Percentiles rank a stretch among this genome's conserved stretches.
Evolutionary conservation across 2,329 filamentous ascomycete genomes (phyloP).

Genomic region (Plenodomus lindquistii): DNA sequence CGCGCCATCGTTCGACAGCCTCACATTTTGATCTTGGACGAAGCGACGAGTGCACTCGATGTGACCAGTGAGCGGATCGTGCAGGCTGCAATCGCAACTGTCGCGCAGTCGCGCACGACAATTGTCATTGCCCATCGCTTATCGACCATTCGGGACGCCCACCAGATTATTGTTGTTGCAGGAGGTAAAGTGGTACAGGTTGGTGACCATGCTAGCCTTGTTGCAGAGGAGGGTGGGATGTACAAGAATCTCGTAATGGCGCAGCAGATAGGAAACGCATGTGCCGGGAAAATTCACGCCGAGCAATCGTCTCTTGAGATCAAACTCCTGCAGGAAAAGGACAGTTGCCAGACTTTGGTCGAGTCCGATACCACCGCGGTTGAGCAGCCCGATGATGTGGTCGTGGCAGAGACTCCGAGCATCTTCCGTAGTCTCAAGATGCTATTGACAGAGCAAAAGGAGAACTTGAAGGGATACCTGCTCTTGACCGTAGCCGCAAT

Average conservation of each 20-base stretch:
- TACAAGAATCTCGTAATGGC: slow-evolving; percentile 70
- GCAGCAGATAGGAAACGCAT: slow-evolving; percentile 63
- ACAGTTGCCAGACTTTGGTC: slow-evolving; percentile 14
- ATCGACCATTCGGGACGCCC: slow-evolving; percentile 69
- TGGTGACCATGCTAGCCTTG: slow-evolving; percentile 72
- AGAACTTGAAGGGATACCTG: slow-evolving; percentile 15
- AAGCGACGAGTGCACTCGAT: slow-evolving; percentile 43
- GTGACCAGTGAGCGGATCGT: slow-evolving; percentile 68
- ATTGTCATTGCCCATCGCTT: slow-evolving; percentile 93
- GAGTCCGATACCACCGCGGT: slow-evolving; percentile 5
- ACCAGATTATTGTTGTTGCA: slow-evolving; percentile 69
- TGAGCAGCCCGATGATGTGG: slow-evolving; percentile 42
- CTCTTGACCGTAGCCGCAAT: slow-evolving; percentile 22
- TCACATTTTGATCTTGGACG: slow-evolving; percentile 65
- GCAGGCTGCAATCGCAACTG: slow-evolving; percentile 78
- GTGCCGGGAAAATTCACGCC: slow-evolving; percentile 24
- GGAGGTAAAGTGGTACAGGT: slow-evolving; percentile 70
- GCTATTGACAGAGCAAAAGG: slow-evolving; percentile 23
- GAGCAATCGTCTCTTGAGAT: background rate
- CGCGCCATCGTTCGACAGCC: slow-evolving; percentile 86
- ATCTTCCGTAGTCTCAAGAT: slow-evolving; percentile 7
- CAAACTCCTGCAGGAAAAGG: slow-evolving; percentile 5
- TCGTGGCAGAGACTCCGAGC: background rate
- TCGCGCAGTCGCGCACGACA: slow-evolving; percentile 83
- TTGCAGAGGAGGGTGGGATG: slow-evolving; percentile 60